Conservation (phyloP, 2,329 filamentous ascomycete species). For the Exophiala lecanii-corni region DNA sequence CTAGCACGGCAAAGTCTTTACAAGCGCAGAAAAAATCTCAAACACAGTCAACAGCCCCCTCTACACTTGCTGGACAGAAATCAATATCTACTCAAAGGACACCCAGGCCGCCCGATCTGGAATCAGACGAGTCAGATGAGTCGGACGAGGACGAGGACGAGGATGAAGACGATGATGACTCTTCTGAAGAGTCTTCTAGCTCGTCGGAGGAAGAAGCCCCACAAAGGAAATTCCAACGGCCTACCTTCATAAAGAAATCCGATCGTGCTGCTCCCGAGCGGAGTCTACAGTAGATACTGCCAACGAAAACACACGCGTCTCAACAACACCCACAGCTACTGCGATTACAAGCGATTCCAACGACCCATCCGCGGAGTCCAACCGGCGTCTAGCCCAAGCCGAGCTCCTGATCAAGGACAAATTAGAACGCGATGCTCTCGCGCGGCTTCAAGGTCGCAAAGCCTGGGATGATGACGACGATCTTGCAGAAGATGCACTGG, state of each 20-base stretch:
- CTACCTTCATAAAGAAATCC: conserved; percentile 63
- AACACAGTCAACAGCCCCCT: conserved; percentile 2
- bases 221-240: conserved; percentile 55
- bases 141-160: conserved; percentile 25
- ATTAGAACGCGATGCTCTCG: conserved; percentile 73
- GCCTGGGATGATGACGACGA: conserved; percentile 78
- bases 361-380: conserved; percentile 35
- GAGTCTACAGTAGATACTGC: too few relatives aligned
- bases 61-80: conserved; percentile 10
- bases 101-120: background rate
- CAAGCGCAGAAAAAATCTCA: conserved; percentile 17
- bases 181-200: conserved; percentile 14
- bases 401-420: conserved; percentile 84
- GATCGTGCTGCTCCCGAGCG: conserved; percentile 41
- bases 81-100: background rate
- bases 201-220: conserved; percentile 56
- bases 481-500: conserved; percentile 64
- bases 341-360: too few relatives aligned
- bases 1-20: conserved; percentile 28
- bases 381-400: conserved; percentile 63
- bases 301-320: conserved; percentile 3
- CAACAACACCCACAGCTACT: conserved; percentile 21
- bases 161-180: conserved; percentile 16
- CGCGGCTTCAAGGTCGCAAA: conserved; percentile 69
- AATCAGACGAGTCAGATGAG: conserved; percentile 7